Conservation (phyloP, 2,329 filamentous ascomycete species). For the Apiospora pterosperma region DNA sequence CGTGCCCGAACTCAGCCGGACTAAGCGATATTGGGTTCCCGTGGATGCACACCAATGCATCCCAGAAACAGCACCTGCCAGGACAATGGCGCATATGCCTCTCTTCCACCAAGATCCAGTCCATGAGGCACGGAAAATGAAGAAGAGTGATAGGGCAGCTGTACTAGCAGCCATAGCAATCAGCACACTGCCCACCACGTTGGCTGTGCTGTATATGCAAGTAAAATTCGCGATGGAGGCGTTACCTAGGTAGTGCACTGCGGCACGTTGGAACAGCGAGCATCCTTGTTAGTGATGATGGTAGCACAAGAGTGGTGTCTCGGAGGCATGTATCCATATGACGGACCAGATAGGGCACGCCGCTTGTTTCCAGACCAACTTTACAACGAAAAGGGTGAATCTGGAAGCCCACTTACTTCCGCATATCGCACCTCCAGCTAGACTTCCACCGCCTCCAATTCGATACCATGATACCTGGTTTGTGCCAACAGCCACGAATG, state of each 20-base stretch:
- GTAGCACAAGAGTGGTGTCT: neutral
- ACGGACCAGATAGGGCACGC: neutral
- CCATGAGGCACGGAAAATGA: slow-evolving; percentile 73
- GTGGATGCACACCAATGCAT: slow-evolving; percentile 84
- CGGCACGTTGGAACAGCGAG: neutral
- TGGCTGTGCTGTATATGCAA: slow-evolving; percentile 56
- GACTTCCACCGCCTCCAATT: slow-evolving; percentile 59
- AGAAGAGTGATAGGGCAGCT: slow-evolving; percentile 70
- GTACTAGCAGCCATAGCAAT: slow-evolving; percentile 73
- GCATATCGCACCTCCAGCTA: slow-evolving; percentile 73
- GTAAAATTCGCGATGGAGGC: slow-evolving; percentile 75
- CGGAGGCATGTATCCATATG: neutral
- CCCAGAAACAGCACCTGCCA: slow-evolving; percentile 73
- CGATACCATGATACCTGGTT: slow-evolving; percentile 55
- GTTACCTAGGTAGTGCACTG: slow-evolving; percentile 82
- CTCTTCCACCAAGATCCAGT: slow-evolving; percentile 77
- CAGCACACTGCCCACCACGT: slow-evolving; percentile 64
- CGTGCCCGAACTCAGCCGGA: slow-evolving; percentile 37
- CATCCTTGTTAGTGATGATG: neutral
- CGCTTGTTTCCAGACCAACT: neutral
- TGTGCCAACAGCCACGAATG: slow-evolving; percentile 67
- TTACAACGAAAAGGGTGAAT: neutral
- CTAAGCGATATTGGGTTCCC: slow-evolving; percentile 65
- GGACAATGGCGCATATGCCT: slow-evolving; percentile 59
- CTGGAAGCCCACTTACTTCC: slow-evolving; percentile 40